A percentile compares a stretch with the other conserved stretches of the same genome.
Conservation (phyloP, 306 rosid genomes). For the Glycine latifolia region DNA sequence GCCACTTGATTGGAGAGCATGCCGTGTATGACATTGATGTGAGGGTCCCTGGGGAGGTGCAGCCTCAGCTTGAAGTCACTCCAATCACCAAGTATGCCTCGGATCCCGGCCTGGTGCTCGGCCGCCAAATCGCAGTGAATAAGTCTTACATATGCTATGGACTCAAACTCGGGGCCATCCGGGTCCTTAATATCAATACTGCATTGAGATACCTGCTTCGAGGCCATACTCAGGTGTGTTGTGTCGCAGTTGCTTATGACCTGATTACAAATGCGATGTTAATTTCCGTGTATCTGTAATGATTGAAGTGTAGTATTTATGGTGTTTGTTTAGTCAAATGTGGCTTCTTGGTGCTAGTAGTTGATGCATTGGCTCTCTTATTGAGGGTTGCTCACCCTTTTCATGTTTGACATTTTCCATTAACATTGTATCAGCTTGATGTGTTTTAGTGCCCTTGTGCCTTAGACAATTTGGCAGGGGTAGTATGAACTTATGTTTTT, state of each 20-base stretch:
- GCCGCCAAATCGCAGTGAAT: slow-evolving; percentile 78
- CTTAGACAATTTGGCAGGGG: not conserved
- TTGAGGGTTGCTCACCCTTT: slow-evolving; percentile 15
- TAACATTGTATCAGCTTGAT: slow-evolving; percentile 12
- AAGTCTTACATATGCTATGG: slow-evolving; percentile 81
- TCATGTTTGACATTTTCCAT: slow-evolving; percentile 35
- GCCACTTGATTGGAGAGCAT: slow-evolving; percentile 63
- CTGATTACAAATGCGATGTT: not conserved
- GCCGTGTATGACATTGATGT: slow-evolving; percentile 67
- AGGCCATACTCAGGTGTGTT: slow-evolving; percentile 77
- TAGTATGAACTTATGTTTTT: slow-evolving; percentile 35
- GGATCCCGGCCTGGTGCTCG: slow-evolving; percentile 73
- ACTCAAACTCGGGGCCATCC: slow-evolving; percentile 70
- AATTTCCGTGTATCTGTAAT: slow-evolving; percentile 11
- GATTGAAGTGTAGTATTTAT: slow-evolving; percentile 37
- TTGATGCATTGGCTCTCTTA: slow-evolving; percentile 36
- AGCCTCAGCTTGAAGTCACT: slow-evolving; percentile 82
- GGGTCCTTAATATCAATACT: slow-evolving; percentile 76
- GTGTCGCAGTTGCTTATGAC: slow-evolving; percentile 41
- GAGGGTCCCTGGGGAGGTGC: slow-evolving; percentile 64
- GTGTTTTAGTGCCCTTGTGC: slow-evolving; percentile 1
- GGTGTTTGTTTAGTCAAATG: slow-evolving; percentile 30
- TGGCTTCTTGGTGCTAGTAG: slow-evolving; percentile 31
- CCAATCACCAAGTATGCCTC: slow-evolving; percentile 80
- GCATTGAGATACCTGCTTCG: slow-evolving; percentile 73